Evolutionary conservation across 345 rosid species (phyloP).

Genomic region (Chamaenerion angustifolium): DNA sequence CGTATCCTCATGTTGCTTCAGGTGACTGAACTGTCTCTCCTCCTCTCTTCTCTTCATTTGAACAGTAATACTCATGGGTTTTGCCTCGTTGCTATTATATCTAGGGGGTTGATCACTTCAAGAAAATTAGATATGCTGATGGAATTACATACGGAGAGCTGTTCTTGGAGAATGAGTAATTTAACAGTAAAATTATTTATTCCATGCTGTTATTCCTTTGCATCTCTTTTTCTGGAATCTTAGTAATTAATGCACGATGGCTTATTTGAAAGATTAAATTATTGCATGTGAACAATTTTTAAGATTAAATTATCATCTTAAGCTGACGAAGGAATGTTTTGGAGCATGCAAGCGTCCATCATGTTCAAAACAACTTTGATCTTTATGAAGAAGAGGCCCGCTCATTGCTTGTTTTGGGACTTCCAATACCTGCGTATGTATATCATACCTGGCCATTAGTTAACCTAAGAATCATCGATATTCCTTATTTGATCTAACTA

Average conservation of each 20-base stretch:
- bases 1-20: constrained; percentile 96
- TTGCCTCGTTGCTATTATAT: neutral
- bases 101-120: constrained; percentile 97
- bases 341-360: constrained; percentile 77
- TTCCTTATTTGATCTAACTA: constrained; percentile 17
- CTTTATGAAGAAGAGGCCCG: constrained; percentile 85
- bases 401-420: constrained; percentile 67
- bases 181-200: constrained; percentile 6
- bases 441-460: neutral
- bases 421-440: constrained; percentile 95
- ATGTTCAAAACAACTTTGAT: constrained; percentile 74
- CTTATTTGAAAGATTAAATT: neutral
- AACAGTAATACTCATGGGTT: too few relatives aligned
- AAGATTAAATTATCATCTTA: neutral
- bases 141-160: constrained; percentile 96
- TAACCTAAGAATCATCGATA: constrained; percentile 2
- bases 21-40: constrained; percentile 21
- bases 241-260: neutral
- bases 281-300: too few relatives aligned
- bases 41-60: too few relatives aligned
- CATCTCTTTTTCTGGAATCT: neutral
- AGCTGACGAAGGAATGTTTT: constrained; percentile 8
- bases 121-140: constrained; percentile 78
- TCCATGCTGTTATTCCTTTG: too few relatives aligned
- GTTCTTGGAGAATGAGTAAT: constrained; percentile 90